Base-by-base conservation (phyloP, 441 rosid species). In the Codiaeum variegatum region DNA sequence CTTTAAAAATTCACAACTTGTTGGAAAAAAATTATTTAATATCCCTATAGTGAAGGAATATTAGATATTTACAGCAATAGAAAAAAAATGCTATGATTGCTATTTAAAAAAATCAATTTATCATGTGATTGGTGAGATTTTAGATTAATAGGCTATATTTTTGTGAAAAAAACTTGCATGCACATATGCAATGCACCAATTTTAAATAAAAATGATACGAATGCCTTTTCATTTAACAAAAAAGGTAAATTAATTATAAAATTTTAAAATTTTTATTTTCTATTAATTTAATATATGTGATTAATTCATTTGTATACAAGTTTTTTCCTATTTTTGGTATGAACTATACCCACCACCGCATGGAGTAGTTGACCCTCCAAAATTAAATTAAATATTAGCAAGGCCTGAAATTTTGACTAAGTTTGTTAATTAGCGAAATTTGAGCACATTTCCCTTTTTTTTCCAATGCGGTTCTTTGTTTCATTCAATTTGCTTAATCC, bases 341-440 rank as follows among this genome's bases (percentile, higher is more conserved):
- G n/a, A n/a, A n/a, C n/a, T n/a, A n/a, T n/a, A 66, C 79, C 82
- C 69, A 78, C 54, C 87, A 78, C 54, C 87, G 77, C 82, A 65
- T 69, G 82, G 69, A 24, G 36, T 28, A 23, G 44, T 21, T 21
- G 31, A 8, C 11, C 58, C 15, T 56, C 38, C 4, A 56, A 6
- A 70, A 12, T 12, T 19, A 6, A 70, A 12, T 12, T 19, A 4
- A 32, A 52, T 24, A 15, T 9, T 65, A n/a, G n/a, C n/a, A 24
- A 18, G 61, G 34, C 36, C 26, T 51, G 16, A 32, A 9, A 36
- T 38, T 38, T 6, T 1, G 42, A 10, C 44, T 40, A 10, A 40
- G 0, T 40, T 40, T 40, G 19, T 5, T 28, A 13, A 19, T 54
- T 55, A 19, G n/a, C 2, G 32, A 61, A 40, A 66, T 54, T 38